These are phyloP conservation scores for Penicillium egyptiacum DNA, from an alignment of 495 filamentous ascomycete species.

Conservation along the genomic window DNA sequence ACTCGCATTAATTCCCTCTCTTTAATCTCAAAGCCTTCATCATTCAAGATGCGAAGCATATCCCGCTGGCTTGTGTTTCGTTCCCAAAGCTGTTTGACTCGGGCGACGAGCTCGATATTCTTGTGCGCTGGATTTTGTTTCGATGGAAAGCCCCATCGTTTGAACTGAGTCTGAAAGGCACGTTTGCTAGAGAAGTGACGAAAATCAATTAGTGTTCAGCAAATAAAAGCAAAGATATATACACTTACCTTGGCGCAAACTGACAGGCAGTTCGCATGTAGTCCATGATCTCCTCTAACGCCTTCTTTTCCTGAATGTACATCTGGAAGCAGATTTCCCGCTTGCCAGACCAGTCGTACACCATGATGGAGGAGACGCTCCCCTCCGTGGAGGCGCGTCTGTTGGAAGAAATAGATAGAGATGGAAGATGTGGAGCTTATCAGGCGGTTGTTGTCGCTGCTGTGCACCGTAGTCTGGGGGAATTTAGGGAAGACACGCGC, in stretches of 20 bases:
- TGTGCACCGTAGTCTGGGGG: conserved; percentile 38
- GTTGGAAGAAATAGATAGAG: conserved; percentile 19
- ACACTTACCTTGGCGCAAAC: conserved; percentile 63
- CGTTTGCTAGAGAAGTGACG: conserved; percentile 57
- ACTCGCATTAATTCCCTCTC: conserved; percentile 67
- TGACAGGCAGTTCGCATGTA: conserved; percentile 59
- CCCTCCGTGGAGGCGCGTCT: conserved; percentile 37
- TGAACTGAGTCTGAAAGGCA: conserved; percentile 71
- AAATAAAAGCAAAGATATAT: not conserved
- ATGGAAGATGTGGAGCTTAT: conserved; percentile 25
- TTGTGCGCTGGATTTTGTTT: conserved; percentile 70
- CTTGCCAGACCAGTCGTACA: conserved; percentile 74
- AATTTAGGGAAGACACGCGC: conserved; percentile 11
- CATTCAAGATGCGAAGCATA: conserved; percentile 68
- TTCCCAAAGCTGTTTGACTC: conserved; percentile 76
- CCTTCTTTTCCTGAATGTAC: conserved; percentile 71
- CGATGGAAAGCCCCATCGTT: conserved; percentile 73
- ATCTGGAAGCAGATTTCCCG: conserved; percentile 65
- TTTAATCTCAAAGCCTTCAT: conserved; percentile 71
- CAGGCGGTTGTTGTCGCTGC: conserved; percentile 42
- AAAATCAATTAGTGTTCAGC: not conserved
- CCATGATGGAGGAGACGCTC: conserved; percentile 50
- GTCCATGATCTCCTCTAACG: conserved; percentile 66
- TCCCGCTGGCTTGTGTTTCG: conserved; percentile 65
- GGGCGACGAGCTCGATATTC: conserved; percentile 60